Evolutionary conservation across 2,329 filamentous ascomycete genomes (phyloP).

Genomic region (Fusarium sp.): DNA sequence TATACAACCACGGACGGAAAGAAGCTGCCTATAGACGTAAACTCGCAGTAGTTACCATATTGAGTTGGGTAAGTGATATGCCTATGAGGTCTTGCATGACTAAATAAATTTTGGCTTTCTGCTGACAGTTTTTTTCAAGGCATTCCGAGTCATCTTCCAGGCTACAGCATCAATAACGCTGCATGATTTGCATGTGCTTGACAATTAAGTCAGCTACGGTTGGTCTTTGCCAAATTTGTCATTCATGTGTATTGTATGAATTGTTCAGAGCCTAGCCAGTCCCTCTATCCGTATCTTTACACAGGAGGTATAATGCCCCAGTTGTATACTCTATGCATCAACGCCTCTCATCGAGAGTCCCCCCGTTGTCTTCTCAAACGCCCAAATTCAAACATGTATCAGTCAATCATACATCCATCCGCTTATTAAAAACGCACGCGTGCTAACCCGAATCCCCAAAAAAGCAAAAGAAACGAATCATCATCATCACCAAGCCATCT

Average conservation of each 20-base stretch:
- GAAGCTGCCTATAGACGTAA: neutral
- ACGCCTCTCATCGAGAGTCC: conserved; percentile 14
- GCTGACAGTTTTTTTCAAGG: no score
- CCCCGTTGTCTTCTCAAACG: conserved; percentile 22
- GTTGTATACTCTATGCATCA: conserved; percentile 30
- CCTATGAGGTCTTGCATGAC: neutral
- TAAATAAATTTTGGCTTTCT: neutral
- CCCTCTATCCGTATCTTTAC: conserved; percentile 10
- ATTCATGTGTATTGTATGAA: conserved; percentile 6
- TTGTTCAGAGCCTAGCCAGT: neutral
- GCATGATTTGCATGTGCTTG: neutral
- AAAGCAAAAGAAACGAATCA: conserved; percentile 25
- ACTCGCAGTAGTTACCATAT: neutral
- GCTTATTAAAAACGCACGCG: conserved; percentile 22
- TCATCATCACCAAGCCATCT: conserved; percentile 6
- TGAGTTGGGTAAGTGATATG: neutral
- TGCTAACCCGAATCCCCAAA: conserved; percentile 22
- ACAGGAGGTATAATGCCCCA: conserved; percentile 6
- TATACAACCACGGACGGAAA: neutral
- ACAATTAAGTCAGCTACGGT: neutral
- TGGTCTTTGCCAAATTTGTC: neutral
- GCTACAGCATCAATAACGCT: neutral
- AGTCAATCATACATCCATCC: conserved; percentile 25
- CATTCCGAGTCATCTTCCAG: neutral
- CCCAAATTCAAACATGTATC: conserved; percentile 21